Conservation (phyloP, 2,329 filamentous ascomycete genomes). For the Trichoderma oligosporum region DNA sequence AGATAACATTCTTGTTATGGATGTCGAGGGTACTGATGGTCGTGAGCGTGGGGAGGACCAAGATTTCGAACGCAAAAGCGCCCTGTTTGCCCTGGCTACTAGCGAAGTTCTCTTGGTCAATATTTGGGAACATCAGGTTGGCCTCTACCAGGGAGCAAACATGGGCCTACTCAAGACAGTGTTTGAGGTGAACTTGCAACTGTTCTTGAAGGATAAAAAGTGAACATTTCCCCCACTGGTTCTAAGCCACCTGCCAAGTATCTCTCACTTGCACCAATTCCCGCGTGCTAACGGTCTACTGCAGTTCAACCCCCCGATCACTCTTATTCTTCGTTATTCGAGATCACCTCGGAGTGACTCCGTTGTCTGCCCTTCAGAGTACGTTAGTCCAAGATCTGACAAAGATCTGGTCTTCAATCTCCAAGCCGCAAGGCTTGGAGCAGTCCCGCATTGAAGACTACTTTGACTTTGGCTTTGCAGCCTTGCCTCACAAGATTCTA, state of each 20-base stretch:
- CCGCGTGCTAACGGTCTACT: slow-evolving; percentile 10
- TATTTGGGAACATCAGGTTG: slow-evolving; percentile 99
- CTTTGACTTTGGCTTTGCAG: slow-evolving; percentile 97
- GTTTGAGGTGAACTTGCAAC: slow-evolving; percentile 95
- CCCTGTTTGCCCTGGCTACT: slow-evolving; percentile 91
- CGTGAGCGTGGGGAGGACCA: slow-evolving; percentile 96
- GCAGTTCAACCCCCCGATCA: slow-evolving; percentile 78
- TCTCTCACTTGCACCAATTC: background rate
- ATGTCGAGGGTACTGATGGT: slow-evolving; percentile 96
- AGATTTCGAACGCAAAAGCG: slow-evolving; percentile 98
- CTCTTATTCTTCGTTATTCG: slow-evolving; percentile 98
- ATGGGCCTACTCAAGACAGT: slow-evolving; percentile 99
- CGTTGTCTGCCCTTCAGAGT: slow-evolving; percentile 81
- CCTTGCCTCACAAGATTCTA: slow-evolving; percentile 92
- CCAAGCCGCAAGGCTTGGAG: slow-evolving; percentile 86
- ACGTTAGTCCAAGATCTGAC: slow-evolving; percentile 87
- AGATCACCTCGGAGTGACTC: slow-evolving; percentile 90
- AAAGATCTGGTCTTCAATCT: slow-evolving; percentile 88
- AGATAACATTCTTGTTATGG: slow-evolving; percentile 98
- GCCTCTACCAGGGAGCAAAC: slow-evolving; percentile 95
- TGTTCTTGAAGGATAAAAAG: slow-evolving; percentile 95
- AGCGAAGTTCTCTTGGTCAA: slow-evolving; percentile 98
- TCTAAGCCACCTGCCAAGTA: background rate
- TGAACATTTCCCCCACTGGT: slow-evolving; percentile 42
- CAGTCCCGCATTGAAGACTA: slow-evolving; percentile 90